A percentile compares a stretch with the other conserved stretches of the same genome.
Evolutionary conservation across 768 basidiomycete species (phyloP).

Genomic region (Boletus vinaceobasis): DNA sequence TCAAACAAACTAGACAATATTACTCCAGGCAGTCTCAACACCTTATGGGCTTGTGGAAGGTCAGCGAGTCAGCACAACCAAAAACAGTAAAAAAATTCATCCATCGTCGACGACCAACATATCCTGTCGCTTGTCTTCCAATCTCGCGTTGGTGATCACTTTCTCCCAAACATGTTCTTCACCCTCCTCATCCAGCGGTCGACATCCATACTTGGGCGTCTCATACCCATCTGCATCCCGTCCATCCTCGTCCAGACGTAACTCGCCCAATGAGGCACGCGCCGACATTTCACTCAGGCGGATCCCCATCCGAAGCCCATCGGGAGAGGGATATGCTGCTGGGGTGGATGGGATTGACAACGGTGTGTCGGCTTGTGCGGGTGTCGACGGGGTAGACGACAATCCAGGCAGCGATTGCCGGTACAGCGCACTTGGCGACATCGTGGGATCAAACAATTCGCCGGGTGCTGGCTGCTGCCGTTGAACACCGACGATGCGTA

Average conservation of each 20-base stretch:
- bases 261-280: slow-evolving; percentile 30
- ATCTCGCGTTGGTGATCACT: neutral
- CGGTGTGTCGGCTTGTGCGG: slow-evolving; percentile 25
- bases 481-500: slow-evolving; percentile 74
- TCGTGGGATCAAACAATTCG: slow-evolving; percentile 11
- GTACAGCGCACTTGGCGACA: slow-evolving; percentile 6
- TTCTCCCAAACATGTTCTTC: slow-evolving; percentile 6
- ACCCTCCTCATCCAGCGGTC: slow-evolving; percentile 3
- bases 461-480: slow-evolving; percentile 38
- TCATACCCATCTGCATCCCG: slow-evolving; percentile 12
- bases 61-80: neutral
- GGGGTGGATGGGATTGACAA: slow-evolving; percentile 31
- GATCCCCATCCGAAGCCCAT: slow-evolving; percentile 25
- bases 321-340: slow-evolving; percentile 23
- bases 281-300: slow-evolving; percentile 27
- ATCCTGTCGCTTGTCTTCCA: slow-evolving; percentile 5
- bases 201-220: slow-evolving; percentile 20
- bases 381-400: slow-evolving; percentile 31
- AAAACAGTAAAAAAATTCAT: neutral
- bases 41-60: neutral
- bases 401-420: slow-evolving; percentile 26
- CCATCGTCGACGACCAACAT: slow-evolving; percentile 19
- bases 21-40: neutral
- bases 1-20: neutral
- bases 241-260: slow-evolving; percentile 24